Base-by-base conservation (phyloP, 2,329 filamentous ascomycete species). In the Aureobasidium leucospermi region DNA sequence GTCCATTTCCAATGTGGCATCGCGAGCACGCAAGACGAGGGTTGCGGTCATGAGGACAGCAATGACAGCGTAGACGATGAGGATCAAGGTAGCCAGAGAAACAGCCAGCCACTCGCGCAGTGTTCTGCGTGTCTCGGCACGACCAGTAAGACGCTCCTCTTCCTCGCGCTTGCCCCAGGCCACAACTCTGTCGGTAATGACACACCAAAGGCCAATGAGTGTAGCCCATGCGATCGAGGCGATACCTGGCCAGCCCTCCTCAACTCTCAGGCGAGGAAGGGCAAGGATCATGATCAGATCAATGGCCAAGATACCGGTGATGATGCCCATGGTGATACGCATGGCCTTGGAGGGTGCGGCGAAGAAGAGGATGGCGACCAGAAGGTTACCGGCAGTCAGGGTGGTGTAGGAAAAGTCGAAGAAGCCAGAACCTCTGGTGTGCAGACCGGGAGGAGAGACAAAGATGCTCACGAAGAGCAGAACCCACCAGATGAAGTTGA, bases 211-310 rank as follows among this genome's bases (percentile, higher is more conserved):
- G 38, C 87, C 83, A 70, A 96, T 89, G 47, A 94, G 64, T 2
- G 90, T 79, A 16, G 90, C 89, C 92, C 89, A 96, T 15, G 90
- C 75, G 3, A 93, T 88, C 43, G 89, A 94, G 9, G 84, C 85
- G 59, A 94, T 88, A n/a, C 94, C 94, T 0, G 94, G 86, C 87
- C 91, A 95, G 34, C 90, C 87, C 73, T 97, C 93, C 71, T 96
- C 91, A 19, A 87, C 79, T 13, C 93, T 83, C 15, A 93, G 81
- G 64, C 84, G 82, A 49, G 85, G 78, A 0, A 96, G 89, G 0
- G 87, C 80, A 3, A 95, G 74, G 41, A 96, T 87, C 57, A 97
- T 79, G 66, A 96, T 85, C 75, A 88, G 83, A 70, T 96, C 84
- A 46, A 93, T 75, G 4, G 90, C 72, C 16, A 95, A 76, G 16